Evolutionary conservation across 371 early-diverging fungal genomes (phyloP).

Genomic region (Mucor lusitanicus): DNA sequence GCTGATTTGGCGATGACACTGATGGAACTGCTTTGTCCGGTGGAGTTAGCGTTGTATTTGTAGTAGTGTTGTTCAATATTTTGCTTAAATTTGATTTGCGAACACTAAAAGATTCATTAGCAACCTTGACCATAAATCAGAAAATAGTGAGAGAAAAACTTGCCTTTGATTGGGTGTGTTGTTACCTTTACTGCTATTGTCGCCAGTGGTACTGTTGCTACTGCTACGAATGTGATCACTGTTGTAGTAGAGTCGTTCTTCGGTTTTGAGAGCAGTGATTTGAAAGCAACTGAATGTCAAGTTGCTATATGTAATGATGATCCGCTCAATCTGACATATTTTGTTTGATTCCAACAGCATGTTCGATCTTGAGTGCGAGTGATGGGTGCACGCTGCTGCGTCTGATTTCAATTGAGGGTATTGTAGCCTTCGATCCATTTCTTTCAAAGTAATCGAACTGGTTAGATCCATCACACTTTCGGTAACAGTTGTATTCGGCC

Average conservation of each 20-base stretch:
- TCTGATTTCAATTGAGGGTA: neutral
- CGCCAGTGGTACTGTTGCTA: neutral
- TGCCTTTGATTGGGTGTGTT: neutral
- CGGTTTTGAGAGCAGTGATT: slow-evolving; percentile 8
- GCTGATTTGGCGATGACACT: neutral
- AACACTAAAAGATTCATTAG: neutral
- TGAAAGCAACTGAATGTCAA: slow-evolving; percentile 35
- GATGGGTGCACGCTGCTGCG: slow-evolving; percentile 30
- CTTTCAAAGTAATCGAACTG: neutral
- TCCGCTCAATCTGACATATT: slow-evolving; percentile 26
- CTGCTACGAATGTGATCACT: neutral
- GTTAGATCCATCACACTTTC: neutral
- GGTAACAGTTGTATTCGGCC: neutral
- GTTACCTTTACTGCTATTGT: neutral
- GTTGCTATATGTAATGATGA: slow-evolving; percentile 34
- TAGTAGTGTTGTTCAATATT: neutral
- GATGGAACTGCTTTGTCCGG: neutral
- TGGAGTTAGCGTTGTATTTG: neutral
- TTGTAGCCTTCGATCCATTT: slow-evolving; percentile 2
- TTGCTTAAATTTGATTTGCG: slow-evolving; percentile 7
- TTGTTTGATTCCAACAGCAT: slow-evolving; percentile 14
- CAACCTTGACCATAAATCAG: neutral
- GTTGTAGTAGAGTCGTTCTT: neutral
- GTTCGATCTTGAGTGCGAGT: slow-evolving; percentile 29
- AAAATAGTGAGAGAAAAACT: neutral